A percentile compares a stretch with the other conserved stretches of the same genome.
phyloP scores from a whole-genome alignment of 441 rosid genomes.

The Brassica balearica region DNA sequence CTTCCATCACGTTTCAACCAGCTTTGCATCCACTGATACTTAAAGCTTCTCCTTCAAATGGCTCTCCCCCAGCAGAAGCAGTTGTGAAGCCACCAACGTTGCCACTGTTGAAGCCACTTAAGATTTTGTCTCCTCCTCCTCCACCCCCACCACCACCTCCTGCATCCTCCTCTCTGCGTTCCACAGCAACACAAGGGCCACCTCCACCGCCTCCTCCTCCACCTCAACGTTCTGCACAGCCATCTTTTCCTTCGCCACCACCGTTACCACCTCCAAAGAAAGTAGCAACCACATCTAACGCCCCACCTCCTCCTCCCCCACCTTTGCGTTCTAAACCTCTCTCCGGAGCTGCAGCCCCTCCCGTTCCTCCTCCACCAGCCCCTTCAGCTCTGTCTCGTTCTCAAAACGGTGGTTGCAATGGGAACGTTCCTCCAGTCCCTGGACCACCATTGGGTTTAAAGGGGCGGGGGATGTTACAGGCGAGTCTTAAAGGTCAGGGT shows the following conservation, averaged over 20 bases:
- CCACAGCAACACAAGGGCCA: constrained; percentile 29
- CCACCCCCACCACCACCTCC: constrained; percentile 24
- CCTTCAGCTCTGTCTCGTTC: constrained; percentile 52
- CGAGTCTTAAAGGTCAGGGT: constrained; percentile 55
- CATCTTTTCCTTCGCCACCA: constrained; percentile 43
- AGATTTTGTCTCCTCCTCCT: constrained; percentile 40
- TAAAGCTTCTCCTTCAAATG: constrained; percentile 31
- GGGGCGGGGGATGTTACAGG: constrained; percentile 64
- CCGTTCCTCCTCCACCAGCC: constrained; percentile 75
- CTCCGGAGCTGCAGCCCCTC: constrained; percentile 45
- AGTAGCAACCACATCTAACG: constrained; percentile 32
- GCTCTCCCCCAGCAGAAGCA: constrained; percentile 35
- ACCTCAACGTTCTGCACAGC: constrained; percentile 29
- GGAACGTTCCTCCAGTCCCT: constrained; percentile 73
- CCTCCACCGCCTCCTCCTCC: constrained; percentile 46
- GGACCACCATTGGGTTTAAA: constrained; percentile 70
- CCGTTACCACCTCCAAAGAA: constrained; percentile 48
- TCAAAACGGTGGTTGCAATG: constrained; percentile 48
- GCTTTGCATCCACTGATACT: constrained; percentile 32
- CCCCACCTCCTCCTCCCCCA: constrained; percentile 68
- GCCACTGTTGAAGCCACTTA: constrained; percentile 38
- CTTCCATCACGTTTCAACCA: constrained; percentile 37
- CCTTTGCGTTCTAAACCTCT: constrained; percentile 45
- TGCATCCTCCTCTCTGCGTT: constrained; percentile 29
- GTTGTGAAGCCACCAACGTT: constrained; percentile 39